Percentiles rank a stretch among this genome's conserved stretches.
Evolutionary conservation across 345 rosid genomes (phyloP).

Genomic region (Abelmoschus esculentus): DNA sequence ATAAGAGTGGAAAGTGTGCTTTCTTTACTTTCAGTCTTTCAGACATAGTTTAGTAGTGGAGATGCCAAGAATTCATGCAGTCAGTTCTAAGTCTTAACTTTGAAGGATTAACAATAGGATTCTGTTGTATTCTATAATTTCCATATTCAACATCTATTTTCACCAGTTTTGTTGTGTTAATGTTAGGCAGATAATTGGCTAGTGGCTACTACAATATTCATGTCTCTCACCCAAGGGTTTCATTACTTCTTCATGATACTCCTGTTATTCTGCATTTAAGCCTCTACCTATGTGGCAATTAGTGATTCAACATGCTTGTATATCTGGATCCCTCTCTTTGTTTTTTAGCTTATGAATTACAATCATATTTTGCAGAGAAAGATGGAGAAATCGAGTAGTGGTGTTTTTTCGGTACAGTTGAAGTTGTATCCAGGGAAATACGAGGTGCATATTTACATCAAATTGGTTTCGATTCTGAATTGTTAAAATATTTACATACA

Average conservation of each 20-base stretch:
- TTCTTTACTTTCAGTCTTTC: background rate
- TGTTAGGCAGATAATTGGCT: background rate
- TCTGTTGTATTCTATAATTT: background rate
- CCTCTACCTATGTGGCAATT: background rate
- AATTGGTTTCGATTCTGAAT: background rate
- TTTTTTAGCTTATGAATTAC: slow-evolving; percentile 5
- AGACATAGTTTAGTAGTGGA: background rate
- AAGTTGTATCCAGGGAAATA: slow-evolving; percentile 85
- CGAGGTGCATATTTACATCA: slow-evolving; percentile 40
- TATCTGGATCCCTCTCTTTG: background rate
- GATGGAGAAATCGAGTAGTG: slow-evolving; percentile 71
- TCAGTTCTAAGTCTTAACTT: background rate
- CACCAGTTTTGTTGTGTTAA: background rate
- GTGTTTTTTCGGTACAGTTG: slow-evolving; percentile 56
- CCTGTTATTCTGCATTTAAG: background rate
- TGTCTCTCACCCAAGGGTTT: background rate
- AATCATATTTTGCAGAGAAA: slow-evolving; percentile 48
- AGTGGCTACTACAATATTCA: too few relatives aligned
- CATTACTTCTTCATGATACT: background rate
- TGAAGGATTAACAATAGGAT: background rate
- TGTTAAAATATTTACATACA: background rate
- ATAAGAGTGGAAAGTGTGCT: background rate
- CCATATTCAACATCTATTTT: background rate
- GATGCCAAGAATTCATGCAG: background rate
- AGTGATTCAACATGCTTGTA: background rate